A percentile compares a stretch with the other conserved stretches of the same genome.
Conservation (phyloP, 306 rosid species). For the Cucumis melo region DNA sequence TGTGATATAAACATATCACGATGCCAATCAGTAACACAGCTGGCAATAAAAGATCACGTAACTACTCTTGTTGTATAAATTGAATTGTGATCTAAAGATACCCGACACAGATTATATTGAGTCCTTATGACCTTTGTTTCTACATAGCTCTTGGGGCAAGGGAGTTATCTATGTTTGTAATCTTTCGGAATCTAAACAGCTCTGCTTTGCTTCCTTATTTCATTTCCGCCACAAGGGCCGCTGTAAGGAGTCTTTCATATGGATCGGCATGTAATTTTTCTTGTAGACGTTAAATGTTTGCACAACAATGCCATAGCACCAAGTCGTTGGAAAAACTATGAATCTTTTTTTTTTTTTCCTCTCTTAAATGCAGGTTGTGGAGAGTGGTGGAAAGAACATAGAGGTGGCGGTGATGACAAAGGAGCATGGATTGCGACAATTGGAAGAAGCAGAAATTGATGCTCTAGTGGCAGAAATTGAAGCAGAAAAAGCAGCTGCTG, state of each 20-base stretch:
- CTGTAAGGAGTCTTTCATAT: neutral
- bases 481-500: slow-evolving; percentile 96
- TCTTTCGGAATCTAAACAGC: neutral
- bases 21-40: neutral
- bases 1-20: neutral
- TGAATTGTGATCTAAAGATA: neutral
- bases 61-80: neutral
- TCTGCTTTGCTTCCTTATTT: neutral
- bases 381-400: slow-evolving; percentile 97
- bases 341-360: neutral
- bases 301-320: neutral
- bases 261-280: neutral
- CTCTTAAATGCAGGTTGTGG: slow-evolving; percentile 60
- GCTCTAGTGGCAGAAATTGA: slow-evolving; percentile 95
- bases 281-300: neutral
- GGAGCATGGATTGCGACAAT: slow-evolving; percentile 69
- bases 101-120: neutral
- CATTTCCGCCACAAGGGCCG: neutral
- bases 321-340: neutral
- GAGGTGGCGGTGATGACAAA: slow-evolving; percentile 95
- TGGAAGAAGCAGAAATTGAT: slow-evolving; percentile 95
- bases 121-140: neutral
- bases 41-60: neutral
- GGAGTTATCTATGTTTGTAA: neutral
- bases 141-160: neutral